Conservation (phyloP, 176 grass and related monocot species). For the Oryza brachyantha region DNA sequence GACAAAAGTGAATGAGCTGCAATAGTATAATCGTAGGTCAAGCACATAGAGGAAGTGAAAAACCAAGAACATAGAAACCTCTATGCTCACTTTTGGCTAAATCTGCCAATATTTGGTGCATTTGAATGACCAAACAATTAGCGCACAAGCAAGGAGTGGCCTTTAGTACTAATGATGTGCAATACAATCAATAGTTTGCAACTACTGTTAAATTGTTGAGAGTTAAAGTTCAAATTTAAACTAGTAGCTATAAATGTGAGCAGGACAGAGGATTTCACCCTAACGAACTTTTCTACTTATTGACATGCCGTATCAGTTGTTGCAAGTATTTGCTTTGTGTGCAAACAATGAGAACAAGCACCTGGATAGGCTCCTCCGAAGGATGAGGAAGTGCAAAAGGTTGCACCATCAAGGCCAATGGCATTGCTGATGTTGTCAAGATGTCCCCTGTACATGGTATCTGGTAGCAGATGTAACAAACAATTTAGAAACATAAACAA, state of each 20-base stretch:
- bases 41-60: neutral
- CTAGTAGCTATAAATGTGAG: neutral
- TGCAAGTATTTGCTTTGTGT: neutral
- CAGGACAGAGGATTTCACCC: neutral
- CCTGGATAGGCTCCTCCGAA: conserved; percentile 80
- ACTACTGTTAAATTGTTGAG: neutral
- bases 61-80: neutral
- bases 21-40: neutral
- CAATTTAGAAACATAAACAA: conserved; percentile 20
- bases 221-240: neutral
- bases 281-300: no score
- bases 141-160: neutral
- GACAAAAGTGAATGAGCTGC: neutral
- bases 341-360: conserved; percentile 9
- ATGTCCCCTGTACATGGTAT: conserved; percentile 90
- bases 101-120: neutral
- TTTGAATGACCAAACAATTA: neutral
- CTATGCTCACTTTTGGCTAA: neutral
- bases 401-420: conserved; percentile 80
- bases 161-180: neutral
- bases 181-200: neutral
- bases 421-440: conserved; percentile 77
- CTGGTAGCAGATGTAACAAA: conserved; percentile 45
- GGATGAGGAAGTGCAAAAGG: conserved; percentile 77
- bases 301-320: neutral